Conservation (phyloP, 192 early-diverging fungal species). For the Coemansia sp. region DNA sequence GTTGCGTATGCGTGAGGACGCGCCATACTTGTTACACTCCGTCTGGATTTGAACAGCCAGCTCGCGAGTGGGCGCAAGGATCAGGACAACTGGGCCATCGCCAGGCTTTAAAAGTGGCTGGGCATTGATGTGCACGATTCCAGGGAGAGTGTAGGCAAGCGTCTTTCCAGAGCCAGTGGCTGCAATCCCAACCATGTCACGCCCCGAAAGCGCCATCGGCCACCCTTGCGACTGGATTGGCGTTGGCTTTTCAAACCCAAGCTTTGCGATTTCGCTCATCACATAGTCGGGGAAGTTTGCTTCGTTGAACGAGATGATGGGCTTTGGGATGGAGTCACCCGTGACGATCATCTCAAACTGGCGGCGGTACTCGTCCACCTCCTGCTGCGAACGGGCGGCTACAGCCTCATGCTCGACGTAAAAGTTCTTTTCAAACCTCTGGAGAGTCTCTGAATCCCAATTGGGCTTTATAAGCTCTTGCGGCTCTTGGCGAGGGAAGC, state of each 20-base stretch:
- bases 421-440: slow-evolving; percentile 95
- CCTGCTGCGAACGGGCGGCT: slow-evolving; percentile 60
- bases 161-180: slow-evolving; percentile 94
- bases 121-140: slow-evolving; percentile 98
- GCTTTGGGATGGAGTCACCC: slow-evolving; percentile 87
- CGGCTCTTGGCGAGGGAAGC: slow-evolving; percentile 30
- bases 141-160: slow-evolving; percentile 89
- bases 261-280: slow-evolving; percentile 77
- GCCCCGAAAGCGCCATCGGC: slow-evolving; percentile 96
- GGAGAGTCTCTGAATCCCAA: slow-evolving; percentile 70
- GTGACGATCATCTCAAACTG: slow-evolving; percentile 81
- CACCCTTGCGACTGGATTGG: slow-evolving; percentile 96
- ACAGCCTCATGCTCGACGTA: slow-evolving; percentile 85
- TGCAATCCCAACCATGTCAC: slow-evolving; percentile 91
- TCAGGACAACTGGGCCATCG: slow-evolving; percentile 95
- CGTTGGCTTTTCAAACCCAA: slow-evolving; percentile 87
- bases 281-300: slow-evolving; percentile 92
- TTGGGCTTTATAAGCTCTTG: slow-evolving; percentile 56
- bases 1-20: slow-evolving; percentile 86
- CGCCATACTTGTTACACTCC: slow-evolving; percentile 92
- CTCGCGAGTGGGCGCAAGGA: slow-evolving; percentile 96
- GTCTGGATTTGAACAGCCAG: slow-evolving; percentile 95
- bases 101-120: slow-evolving; percentile 89
- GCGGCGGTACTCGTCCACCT: slow-evolving; percentile 77
- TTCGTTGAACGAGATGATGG: slow-evolving; percentile 85